Evolutionary conservation across 2,329 filamentous ascomycete species (phyloP), one percentile per base, ranked within the genome.

Genomic region (Neonectria magnoliae): DNA sequence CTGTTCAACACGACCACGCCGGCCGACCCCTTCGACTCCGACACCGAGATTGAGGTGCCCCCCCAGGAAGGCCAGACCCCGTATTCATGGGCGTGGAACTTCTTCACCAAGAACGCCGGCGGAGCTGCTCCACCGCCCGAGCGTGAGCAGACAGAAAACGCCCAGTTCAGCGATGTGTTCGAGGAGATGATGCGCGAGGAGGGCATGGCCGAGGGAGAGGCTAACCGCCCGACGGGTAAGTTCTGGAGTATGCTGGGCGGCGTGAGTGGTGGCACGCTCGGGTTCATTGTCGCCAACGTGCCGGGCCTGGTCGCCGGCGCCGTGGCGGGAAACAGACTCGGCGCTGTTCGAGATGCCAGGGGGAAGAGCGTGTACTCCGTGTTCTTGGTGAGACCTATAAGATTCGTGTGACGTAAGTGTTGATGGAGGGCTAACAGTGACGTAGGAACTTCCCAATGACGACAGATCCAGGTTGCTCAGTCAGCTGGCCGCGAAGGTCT

Each of bases 301-400:
- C 93, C 95, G 0, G 96, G 96, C 0, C 86, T 95, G 74, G 79
- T 98, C 41, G 95, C 95, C 0, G 96, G 96, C 3, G 93, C 93
- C 2, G 94, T 98, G 2, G 95, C 94, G 0, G 96, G 96, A 11
- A 98, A 98, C 80, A 83, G 94, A 56, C 81, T 98, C n/a, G 96
- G 96, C 1, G 93, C 93, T 7, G 88, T 99, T 20, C 85, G 96
- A 61, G 96, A 99, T 81, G 89, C 92, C 33, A 94, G 90, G 80
- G 94, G 94, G 22, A 98, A 98, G 89, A 97, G 93, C 76, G 96
- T 99, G 6, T 98, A 97, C 79, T 85, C 90, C 29, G 96, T 98
- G 16, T 98, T 95, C 78, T 89, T 87, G 81, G 84, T 84, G 73
- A 79, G 79, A 75, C 31, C 42, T 36, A 7, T 42, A 6, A 18